Conservation (phyloP, 1,284 basidiomycete genomes). For the Trametes hirsuta region DNA sequence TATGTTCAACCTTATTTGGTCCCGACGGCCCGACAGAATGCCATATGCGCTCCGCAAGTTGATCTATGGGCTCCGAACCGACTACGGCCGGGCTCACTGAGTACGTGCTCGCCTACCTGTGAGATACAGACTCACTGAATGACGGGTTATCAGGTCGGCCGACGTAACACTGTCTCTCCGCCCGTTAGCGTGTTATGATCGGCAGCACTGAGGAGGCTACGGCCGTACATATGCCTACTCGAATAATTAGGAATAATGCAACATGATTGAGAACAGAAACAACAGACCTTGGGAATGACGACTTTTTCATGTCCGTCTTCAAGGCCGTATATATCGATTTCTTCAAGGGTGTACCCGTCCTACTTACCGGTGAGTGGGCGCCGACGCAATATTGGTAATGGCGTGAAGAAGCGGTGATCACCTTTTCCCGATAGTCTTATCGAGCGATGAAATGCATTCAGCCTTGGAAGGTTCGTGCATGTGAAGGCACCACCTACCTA, state of each 20-base stretch:
- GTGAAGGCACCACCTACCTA: conserved; percentile 51
- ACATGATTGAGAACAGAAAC: background rate
- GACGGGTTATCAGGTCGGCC: conserved; percentile 79
- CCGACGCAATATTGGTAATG: too few species aligned
- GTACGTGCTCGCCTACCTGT: background rate
- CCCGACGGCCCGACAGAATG: conserved; percentile 81
- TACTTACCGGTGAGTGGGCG: conserved; percentile 28
- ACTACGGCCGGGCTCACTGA: conserved; percentile 45
- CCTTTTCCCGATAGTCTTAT: conserved; percentile 82
- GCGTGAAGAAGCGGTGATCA: conserved; percentile 24
- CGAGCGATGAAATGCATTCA: background rate
- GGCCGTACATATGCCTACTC: conserved; percentile 30
- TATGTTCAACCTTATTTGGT: conserved; percentile 69
- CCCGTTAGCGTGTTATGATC: conserved; percentile 32
- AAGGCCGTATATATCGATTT: conserved; percentile 61
- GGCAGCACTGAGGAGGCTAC: background rate
- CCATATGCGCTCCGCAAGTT: conserved; percentile 72
- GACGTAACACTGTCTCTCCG: conserved; percentile 59
- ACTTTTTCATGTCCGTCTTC: conserved; percentile 56
- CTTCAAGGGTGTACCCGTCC: conserved; percentile 79
- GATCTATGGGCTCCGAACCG: conserved; percentile 75
- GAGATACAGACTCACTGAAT: conserved; percentile 54
- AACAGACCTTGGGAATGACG: conserved; percentile 55
- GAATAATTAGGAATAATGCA: background rate
- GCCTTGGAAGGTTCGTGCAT: too few species aligned